A percentile compares a stretch with the other conserved stretches of the same genome.
phyloP scores from a whole-genome alignment of 1,139 yeast species.

The Pichia sp. region DNA sequence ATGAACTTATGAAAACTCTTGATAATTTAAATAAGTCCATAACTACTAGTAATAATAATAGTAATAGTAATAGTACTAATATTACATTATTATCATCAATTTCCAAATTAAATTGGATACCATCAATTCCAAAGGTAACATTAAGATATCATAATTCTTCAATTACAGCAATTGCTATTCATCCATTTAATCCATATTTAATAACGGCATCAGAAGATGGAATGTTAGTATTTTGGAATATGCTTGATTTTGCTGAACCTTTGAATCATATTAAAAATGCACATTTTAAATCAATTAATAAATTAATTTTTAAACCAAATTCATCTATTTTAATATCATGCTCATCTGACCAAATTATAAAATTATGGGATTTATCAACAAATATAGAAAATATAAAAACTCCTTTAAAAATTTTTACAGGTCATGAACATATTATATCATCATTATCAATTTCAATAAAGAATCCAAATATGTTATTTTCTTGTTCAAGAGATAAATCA shows the following conservation, averaged over 20 bases:
- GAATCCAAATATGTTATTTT: slow-evolving; percentile 42
- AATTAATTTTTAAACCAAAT: slow-evolving; percentile 44
- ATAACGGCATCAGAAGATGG: slow-evolving; percentile 76
- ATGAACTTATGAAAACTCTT: slow-evolving; percentile 13
- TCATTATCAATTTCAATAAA: slow-evolving; percentile 48
- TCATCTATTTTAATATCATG: slow-evolving; percentile 33
- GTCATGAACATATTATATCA: slow-evolving; percentile 90
- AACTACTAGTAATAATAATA: background rate
- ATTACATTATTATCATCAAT: background rate
- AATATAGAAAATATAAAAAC: slow-evolving; percentile 16
- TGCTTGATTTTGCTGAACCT: slow-evolving; percentile 59
- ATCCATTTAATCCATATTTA: slow-evolving; percentile 63
- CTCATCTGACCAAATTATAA: slow-evolving; percentile 57
- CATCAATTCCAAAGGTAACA: slow-evolving; percentile 45
- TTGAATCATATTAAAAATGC: slow-evolving; percentile 58
- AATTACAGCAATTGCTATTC: slow-evolving; percentile 61
- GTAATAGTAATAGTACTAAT: no score
- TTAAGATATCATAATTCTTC: slow-evolving; percentile 55
- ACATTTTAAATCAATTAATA: slow-evolving; percentile 68
- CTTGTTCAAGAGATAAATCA: slow-evolving; percentile 73
- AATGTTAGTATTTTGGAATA: slow-evolving; percentile 66
- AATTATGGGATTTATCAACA: slow-evolving; percentile 23
- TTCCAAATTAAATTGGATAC: slow-evolving; percentile 59
- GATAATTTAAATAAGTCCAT: background rate
- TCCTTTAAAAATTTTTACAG: slow-evolving; percentile 61